These are phyloP conservation scores for Halenospora varia DNA, from an alignment of 495 filamentous ascomycete genomes.

Conservation along the genomic window DNA sequence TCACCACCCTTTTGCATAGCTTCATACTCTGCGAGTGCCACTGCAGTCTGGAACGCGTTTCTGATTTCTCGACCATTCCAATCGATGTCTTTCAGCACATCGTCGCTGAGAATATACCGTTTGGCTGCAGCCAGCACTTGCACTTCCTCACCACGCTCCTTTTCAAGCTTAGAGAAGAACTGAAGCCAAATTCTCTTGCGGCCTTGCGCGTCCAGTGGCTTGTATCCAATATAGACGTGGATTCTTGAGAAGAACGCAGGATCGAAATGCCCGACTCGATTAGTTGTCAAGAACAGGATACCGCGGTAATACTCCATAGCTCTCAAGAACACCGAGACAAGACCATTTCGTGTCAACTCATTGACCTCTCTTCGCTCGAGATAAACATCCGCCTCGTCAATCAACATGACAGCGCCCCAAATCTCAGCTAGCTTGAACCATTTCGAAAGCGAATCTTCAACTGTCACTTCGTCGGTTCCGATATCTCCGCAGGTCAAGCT, in stretches of 20 bases:
- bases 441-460: conserved; percentile 1
- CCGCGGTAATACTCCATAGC: conserved; percentile 27
- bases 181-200: conserved; percentile 29
- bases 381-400: conserved; percentile 32
- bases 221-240: conserved; percentile 21
- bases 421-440: conserved; percentile 11
- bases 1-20: conserved; percentile 10
- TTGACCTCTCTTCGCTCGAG: conserved; percentile 18
- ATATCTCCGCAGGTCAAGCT: conserved; percentile 21
- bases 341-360: conserved; percentile 24
- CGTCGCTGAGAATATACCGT: conserved; percentile 6
- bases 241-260: conserved; percentile 30
- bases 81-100: conserved; percentile 10
- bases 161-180: conserved; percentile 27
- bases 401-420: conserved; percentile 24
- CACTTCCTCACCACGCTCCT: background rate
- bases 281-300: conserved; percentile 30
- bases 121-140: conserved; percentile 1
- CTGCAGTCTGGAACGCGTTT: conserved; percentile 27
- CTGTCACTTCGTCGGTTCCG: conserved; percentile 6
- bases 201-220: conserved; percentile 12
- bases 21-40: conserved; percentile 22
- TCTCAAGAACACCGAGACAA: conserved; percentile 28
- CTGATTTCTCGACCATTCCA: conserved; percentile 31
- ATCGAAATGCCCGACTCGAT: conserved; percentile 27